A percentile compares a stretch with the other conserved stretches of the same genome.
phyloP scores from a whole-genome alignment of 2,329 filamentous ascomycete species.

The Aureobasidium melanogenum region DNA sequence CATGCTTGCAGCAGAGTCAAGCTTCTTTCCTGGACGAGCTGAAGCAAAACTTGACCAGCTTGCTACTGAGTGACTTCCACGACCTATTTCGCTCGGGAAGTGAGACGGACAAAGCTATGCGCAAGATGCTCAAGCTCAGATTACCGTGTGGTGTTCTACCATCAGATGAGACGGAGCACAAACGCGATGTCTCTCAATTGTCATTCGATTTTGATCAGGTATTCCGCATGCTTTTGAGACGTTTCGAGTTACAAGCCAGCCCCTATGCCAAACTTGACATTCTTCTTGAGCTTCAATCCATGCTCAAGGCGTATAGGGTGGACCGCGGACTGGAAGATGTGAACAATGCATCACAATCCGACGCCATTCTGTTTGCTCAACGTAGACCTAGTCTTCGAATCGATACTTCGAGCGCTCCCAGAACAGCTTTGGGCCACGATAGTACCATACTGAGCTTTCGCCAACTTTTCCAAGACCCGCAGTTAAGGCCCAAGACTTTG shows the following conservation, averaged over 20 bases:
- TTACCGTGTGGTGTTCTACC: not conserved
- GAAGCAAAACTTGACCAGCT: slow-evolving; percentile 69
- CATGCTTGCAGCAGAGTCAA: slow-evolving; percentile 5
- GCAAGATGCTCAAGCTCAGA: not conserved
- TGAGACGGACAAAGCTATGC: slow-evolving; percentile 61
- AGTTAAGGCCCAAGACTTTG: slow-evolving; percentile 37
- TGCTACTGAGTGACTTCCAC: slow-evolving; percentile 82
- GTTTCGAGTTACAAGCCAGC: slow-evolving; percentile 83
- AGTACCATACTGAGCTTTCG: slow-evolving; percentile 19
- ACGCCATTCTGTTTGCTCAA: not conserved
- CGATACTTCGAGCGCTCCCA: not conserved
- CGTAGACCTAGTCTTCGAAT: not conserved
- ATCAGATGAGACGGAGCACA: not conserved
- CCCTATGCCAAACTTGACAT: slow-evolving; percentile 79
- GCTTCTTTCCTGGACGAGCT: slow-evolving; percentile 62
- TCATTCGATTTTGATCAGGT: slow-evolving; percentile 56
- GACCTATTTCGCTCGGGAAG: slow-evolving; percentile 82
- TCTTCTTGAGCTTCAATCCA: slow-evolving; percentile 70
- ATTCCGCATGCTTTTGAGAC: slow-evolving; percentile 69
- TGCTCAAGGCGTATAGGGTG: slow-evolving; percentile 30
- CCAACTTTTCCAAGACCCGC: slow-evolving; percentile 34
- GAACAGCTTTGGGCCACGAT: not conserved
- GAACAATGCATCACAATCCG: not conserved
- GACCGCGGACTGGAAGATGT: not conserved
- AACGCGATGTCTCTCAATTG: not conserved